A percentile compares a stretch with the other conserved stretches of the same genome.
These are phyloP conservation scores for Vaccinium myrtillus DNA, from an alignment of 148 eudicot species.

Conservation along the genomic window DNA sequence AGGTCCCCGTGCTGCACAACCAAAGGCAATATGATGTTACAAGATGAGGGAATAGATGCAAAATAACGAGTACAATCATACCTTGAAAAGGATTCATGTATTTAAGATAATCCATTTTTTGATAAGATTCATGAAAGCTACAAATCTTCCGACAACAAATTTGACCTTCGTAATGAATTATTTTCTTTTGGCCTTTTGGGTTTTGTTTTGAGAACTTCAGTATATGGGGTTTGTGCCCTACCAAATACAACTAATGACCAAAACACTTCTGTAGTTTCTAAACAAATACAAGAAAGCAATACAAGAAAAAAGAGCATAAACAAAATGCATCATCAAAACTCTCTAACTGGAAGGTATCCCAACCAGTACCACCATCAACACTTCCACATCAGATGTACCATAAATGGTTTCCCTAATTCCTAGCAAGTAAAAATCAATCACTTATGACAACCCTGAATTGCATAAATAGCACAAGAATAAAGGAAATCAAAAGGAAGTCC, in stretches of 20 bases:
- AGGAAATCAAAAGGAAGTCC: too few relatives aligned
- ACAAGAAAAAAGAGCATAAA: neutral
- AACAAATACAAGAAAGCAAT: neutral
- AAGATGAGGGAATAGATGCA: neutral
- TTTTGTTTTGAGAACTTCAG: neutral
- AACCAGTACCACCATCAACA: too few relatives aligned
- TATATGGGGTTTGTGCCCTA: neutral
- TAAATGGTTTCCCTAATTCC: too few relatives aligned
- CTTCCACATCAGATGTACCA: too few relatives aligned
- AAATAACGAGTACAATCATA: neutral
- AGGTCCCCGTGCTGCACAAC: slow-evolving; percentile 68
- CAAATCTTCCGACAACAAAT: neutral
- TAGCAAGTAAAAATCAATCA: too few relatives aligned
- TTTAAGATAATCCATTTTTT: neutral
- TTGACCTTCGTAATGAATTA: neutral
- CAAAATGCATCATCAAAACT: neutral
- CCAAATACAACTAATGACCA: neutral
- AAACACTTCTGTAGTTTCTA: neutral
- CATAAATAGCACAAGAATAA: too few relatives aligned
- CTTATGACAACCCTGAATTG: too few relatives aligned
- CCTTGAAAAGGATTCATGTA: neutral
- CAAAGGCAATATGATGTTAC: neutral
- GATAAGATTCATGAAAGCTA: neutral
- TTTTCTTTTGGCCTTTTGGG: neutral
- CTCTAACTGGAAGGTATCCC: neutral